A percentile compares a stretch with the other conserved stretches of the same genome.
Evolutionary conservation across 2,329 filamentous ascomycete genomes (phyloP).

Genomic region (Beauveria bassiana): DNA sequence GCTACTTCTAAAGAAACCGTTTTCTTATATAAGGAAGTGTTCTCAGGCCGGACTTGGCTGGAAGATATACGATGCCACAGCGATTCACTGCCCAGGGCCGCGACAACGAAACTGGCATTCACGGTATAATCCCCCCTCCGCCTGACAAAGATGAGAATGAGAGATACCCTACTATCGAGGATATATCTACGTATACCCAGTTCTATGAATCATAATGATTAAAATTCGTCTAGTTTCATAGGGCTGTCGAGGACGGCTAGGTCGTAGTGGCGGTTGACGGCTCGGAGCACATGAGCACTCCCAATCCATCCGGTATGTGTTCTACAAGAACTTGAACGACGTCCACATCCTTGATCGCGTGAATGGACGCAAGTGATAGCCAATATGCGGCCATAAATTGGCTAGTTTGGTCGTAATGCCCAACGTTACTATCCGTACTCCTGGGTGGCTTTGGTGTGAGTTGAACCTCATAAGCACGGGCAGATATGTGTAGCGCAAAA

Average conservation of each 20-base stretch:
- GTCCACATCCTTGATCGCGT: constrained; percentile 22
- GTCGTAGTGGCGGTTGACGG: constrained; percentile 23
- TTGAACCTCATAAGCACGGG: too few relatives aligned
- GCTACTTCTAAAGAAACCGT: constrained; percentile 13
- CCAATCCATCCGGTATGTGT: constrained; percentile 23
- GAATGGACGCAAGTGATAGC: constrained; percentile 21
- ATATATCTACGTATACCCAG: constrained; percentile 19
- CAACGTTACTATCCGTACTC: not conserved
- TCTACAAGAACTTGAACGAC: constrained; percentile 23
- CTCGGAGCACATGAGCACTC: constrained; percentile 24
- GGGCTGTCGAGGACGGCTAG: constrained; percentile 21
- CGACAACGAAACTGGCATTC: constrained; percentile 20
- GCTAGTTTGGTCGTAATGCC: not conserved
- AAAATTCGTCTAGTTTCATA: constrained; percentile 12
- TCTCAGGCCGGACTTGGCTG: not conserved
- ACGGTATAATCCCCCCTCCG: constrained; percentile 21
- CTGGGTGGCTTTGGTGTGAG: not conserved
- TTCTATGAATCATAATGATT: constrained; percentile 19
- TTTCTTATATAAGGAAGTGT: constrained; percentile 12
- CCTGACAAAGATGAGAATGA: constrained; percentile 17
- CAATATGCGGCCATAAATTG: constrained; percentile 16
- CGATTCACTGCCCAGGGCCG: constrained; percentile 14
- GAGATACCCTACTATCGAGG: constrained; percentile 22
- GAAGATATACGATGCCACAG: not conserved
- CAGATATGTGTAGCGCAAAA: too few relatives aligned